Evolutionary conservation across 1,139 yeast species (phyloP).

Genomic region (Hanseniaspora sp.): DNA sequence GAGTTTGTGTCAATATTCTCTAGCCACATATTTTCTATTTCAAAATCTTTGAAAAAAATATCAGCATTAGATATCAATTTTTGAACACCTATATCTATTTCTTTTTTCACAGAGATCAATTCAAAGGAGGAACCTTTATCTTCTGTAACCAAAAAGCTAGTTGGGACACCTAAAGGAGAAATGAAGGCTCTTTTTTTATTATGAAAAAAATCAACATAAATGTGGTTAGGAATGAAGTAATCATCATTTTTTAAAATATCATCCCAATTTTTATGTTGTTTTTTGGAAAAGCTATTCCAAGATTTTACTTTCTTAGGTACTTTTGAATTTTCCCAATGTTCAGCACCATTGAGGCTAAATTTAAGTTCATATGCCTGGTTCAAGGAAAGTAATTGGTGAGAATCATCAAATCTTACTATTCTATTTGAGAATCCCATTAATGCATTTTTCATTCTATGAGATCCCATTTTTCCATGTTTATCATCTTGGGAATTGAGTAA

Average conservation of each 20-base stretch:
- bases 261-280: constrained; percentile 16
- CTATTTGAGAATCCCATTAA: not conserved
- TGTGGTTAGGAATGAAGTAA: not conserved
- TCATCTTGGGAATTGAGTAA: not conserved
- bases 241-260: constrained; percentile 16
- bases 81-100: not conserved
- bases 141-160: constrained; percentile 21
- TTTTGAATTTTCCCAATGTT: constrained; percentile 18
- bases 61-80: not conserved
- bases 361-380: constrained; percentile 16
- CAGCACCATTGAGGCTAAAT: constrained; percentile 24
- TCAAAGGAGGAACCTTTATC: constrained; percentile 22
- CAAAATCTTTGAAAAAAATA: not conserved
- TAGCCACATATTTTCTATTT: not conserved
- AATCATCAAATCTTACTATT: constrained; percentile 25
- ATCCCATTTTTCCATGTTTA: not conserved
- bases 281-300: not conserved
- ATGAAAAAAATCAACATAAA: constrained; percentile 20
- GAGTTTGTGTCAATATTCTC: constrained; percentile 1
- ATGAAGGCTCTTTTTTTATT: constrained; percentile 23
- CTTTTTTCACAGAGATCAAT: not conserved
- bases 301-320: constrained; percentile 8
- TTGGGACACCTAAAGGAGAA: not conserved
- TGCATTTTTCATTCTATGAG: not conserved
- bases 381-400: constrained; percentile 20